Evolutionary conservation across 1,284 basidiomycete genomes (phyloP), one percentile per base, ranked within the genome.

Genomic region (Crucibulum parvulum): DNA sequence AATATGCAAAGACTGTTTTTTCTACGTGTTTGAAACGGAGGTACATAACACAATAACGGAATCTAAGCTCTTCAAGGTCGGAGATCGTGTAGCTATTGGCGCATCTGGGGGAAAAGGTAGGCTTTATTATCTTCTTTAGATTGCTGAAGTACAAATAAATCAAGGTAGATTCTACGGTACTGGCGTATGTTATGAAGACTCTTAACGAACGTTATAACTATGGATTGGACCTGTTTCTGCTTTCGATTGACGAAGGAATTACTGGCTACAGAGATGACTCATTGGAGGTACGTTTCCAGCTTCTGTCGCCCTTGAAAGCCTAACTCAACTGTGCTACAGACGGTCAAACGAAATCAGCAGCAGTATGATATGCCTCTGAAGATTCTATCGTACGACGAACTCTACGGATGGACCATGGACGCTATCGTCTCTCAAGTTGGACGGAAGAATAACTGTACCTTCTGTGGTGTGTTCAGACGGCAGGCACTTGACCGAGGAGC

Each of bases 401-500:
- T 99, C 6, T 99, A 99, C 67, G 97, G 97, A 11, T 99, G 98
- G 98, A 99, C 97, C 1, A 99, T 99, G 97, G 97, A 99, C 72
- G 86, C 89, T 16, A 95, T 99, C 57, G 98, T 99, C 38, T 86
- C 90, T 31, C 90, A 96, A 71, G 89, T 99, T 31, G 97, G 97
- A n/a, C 89, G 89, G 77, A 97, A 96, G 83, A 98, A 98, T 71
- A 99, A 99, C 71, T 99, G 97, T 76, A 99, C 97, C 0, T 99
- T 99, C 75, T 99, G 97, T 73, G 97, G 97, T 31, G 97, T 99
- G 3, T 99, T 99, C 72, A 84, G 97, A 53, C 83, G 97, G 41
- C 98, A 99, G 75, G 97, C 98, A 3, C 85, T 99, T 15, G 97
- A 99, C 78, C 85, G 97, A 59, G 97, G 97, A 1, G 98, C 97